Percentiles rank a stretch among this genome's conserved stretches.
Conservation (phyloP, 73 alveolate species). For the Symbiodinium pilosum region DNA sequence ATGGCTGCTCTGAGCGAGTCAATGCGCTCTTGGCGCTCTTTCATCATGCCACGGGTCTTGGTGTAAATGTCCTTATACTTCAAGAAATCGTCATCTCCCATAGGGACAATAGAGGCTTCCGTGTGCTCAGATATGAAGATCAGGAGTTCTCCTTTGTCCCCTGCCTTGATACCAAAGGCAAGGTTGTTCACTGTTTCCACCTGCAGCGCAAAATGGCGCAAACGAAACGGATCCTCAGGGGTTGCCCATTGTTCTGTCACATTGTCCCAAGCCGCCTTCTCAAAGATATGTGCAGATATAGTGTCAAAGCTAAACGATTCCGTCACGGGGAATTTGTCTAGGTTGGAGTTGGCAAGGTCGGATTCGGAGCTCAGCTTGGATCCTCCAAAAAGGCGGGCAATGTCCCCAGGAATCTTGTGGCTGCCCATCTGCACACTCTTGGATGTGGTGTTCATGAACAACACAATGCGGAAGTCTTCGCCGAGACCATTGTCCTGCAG, state of each 20-base stretch:
- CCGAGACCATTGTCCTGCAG: neutral
- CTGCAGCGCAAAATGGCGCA: neutral
- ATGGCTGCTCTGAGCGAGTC: neutral
- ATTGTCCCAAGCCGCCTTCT: slow-evolving; percentile 1
- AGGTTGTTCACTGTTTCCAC: neutral
- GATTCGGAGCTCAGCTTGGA: neutral
- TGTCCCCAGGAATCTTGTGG: neutral
- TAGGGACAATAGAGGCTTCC: neutral
- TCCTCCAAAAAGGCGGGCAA: neutral
- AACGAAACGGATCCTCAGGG: neutral
- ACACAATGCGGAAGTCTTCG: neutral
- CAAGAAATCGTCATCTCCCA: neutral
- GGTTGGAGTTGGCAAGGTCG: neutral
- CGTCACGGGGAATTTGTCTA: neutral
- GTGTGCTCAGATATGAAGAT: neutral
- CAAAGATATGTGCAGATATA: neutral
- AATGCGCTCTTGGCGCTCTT: neutral
- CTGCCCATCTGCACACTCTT: slow-evolving; percentile 11
- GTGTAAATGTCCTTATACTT: neutral
- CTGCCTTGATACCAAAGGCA: neutral
- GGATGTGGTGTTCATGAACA: neutral
- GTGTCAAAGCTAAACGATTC: neutral
- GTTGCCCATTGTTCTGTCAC: neutral
- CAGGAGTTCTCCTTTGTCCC: neutral
- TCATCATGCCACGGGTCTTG: neutral